Evolutionary conservation across 1,139 yeast species (phyloP).

Genomic region (Wickerhamomyces sp.): DNA sequence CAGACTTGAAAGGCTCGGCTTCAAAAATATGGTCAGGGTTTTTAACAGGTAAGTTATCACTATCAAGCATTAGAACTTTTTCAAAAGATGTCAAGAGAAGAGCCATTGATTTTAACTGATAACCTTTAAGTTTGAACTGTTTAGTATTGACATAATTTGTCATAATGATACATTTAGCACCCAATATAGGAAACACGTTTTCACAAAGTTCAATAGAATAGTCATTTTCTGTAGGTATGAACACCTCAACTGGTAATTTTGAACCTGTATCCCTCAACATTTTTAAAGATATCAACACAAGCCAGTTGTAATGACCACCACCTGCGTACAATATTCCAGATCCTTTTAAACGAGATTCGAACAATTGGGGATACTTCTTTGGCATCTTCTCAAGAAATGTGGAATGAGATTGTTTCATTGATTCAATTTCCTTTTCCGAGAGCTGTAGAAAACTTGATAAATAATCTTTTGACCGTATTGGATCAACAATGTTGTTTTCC

Average conservation of each 20-base stretch:
- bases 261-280: conserved; percentile 62
- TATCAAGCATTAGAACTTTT: conserved; percentile 65
- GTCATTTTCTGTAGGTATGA: conserved; percentile 62
- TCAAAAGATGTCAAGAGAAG: conserved; percentile 70
- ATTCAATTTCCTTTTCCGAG: conserved; percentile 9
- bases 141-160: conserved; percentile 47
- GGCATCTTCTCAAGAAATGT: conserved; percentile 17
- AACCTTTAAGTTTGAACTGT: conserved; percentile 52
- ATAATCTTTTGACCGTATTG: conserved; percentile 21
- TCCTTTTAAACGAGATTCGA: conserved; percentile 34
- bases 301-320: conserved; percentile 74
- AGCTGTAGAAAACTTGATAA: conserved; percentile 16
- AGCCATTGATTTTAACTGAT: conserved; percentile 76
- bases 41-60: conserved; percentile 66
- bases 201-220: conserved; percentile 68
- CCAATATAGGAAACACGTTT: conserved; percentile 55
- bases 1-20: conserved; percentile 25
- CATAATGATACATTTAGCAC: conserved; percentile 65
- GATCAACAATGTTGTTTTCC: conserved; percentile 20
- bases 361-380: conserved; percentile 13
- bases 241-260: conserved; percentile 69
- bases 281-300: conserved; percentile 60
- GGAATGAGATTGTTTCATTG: conserved; percentile 18
- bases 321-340: conserved; percentile 79
- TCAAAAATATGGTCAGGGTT: conserved; percentile 53